Base-by-base conservation (phyloP, 2,329 filamentous ascomycete genomes). In the Colletotrichum lini region DNA sequence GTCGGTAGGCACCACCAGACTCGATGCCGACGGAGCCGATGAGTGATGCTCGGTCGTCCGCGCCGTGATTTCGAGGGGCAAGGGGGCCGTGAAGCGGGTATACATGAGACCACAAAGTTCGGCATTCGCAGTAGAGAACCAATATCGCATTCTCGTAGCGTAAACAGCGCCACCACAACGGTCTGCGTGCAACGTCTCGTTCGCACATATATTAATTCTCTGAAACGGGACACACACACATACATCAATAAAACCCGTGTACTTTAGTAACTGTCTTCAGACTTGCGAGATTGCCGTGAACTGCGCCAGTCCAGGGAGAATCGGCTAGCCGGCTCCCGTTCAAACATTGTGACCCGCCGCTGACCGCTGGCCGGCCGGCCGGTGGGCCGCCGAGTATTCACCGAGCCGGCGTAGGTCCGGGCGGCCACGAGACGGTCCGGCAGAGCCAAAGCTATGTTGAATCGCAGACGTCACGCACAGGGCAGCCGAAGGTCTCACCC, bases 401-500 rank as follows among this genome's bases (percentile, higher is more conserved):
- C 67, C 67, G 54, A 56, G 35, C 53, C 64, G 68, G 57, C 50
- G 50, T 50, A 57, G 50, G 42, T 15, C 64, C 68, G 64, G 52
- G 38, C 44, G 57, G 23, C 50, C 35, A 67, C 47, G 35, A 61
- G 40, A 53, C 64, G 44, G 64, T 26, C 53, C 52, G 52, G 53
- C 53, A 40, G 40, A 21, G 30, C 40, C 49, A 45, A n/a, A 9
- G 21, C 18, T 56, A n/a, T 30, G n/a, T 59, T 2, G 45, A 47
- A 15, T 38, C 16, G 49, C 38, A 26, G 9, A 21, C 12, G 12
- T 10, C 3, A 44, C 44, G 64, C 67, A 70, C 64, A 67, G 64
- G 67, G 63, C 67, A 70, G 64, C 57, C 64, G 35, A 52, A 42
- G 67, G 54, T 62, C 63, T 70, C 64, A 57, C 50, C 49, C 54